Conservation (phyloP, 1,139 yeast genomes). For the Magnusiomyces fungicola region DNA sequence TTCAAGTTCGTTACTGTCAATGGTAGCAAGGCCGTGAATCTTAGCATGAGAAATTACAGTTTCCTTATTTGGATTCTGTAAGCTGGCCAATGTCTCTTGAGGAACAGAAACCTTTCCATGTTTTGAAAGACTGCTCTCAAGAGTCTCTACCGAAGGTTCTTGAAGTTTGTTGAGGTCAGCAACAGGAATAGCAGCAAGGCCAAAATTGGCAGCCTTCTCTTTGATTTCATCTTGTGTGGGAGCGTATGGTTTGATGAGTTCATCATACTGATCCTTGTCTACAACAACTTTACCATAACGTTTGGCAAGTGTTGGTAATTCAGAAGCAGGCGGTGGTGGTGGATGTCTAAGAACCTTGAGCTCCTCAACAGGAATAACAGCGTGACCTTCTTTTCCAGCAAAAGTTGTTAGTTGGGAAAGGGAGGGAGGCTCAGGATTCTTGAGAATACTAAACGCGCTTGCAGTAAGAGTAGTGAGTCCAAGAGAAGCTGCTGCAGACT, state of each 20-base stretch:
- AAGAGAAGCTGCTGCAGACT: conserved; percentile 30
- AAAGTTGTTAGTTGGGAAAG: conserved; percentile 25
- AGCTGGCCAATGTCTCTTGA: conserved; percentile 22
- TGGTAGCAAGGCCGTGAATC: conserved; percentile 26
- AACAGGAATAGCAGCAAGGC: conserved; percentile 25
- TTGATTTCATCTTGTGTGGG: conserved; percentile 23
- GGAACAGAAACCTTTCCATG: conserved; percentile 16
- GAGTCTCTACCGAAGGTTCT: not conserved
- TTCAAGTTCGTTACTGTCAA: conserved; percentile 23
- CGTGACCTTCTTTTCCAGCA: conserved; percentile 26
- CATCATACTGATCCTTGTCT: conserved; percentile 18
- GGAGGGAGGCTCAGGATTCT: conserved; percentile 18
- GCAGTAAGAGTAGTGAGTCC: conserved; percentile 35
- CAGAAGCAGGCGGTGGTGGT: conserved; percentile 16
- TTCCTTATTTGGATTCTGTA: conserved; percentile 15
- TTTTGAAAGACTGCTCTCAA: not conserved
- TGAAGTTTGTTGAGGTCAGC: conserved; percentile 16
- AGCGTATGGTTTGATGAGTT: conserved; percentile 21
- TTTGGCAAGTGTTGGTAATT: conserved; percentile 21
- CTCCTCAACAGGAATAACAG: conserved; percentile 21
- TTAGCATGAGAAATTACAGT: conserved; percentile 20
- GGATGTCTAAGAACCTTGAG: conserved; percentile 20
- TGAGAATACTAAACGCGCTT: conserved; percentile 24
- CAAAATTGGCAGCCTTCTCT: conserved; percentile 17
- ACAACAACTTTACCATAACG: conserved; percentile 27